Conservation (phyloP, 257 asterid species). For the Capsicum pubescens region DNA sequence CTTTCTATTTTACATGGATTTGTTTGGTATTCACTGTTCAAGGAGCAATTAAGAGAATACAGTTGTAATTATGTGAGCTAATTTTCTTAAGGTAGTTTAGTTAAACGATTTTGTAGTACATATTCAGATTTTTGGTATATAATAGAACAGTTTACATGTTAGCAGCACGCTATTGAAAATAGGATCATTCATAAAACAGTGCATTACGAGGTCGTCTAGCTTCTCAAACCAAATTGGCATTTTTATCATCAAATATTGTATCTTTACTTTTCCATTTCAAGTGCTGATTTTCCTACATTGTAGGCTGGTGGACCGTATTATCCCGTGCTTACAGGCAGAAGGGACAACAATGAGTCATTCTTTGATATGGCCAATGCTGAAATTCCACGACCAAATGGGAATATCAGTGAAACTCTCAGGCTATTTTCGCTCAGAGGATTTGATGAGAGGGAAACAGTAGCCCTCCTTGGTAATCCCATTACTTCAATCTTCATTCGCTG, state of each 20-base stretch:
- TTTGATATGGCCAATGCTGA: conserved; percentile 35
- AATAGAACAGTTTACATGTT: neutral
- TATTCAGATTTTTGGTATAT: neutral
- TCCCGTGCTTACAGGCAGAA: conserved; percentile 45
- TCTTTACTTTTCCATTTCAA: neutral
- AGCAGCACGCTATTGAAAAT: neutral
- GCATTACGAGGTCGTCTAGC: neutral
- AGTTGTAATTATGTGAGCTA: neutral
- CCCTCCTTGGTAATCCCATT: conserved; percentile 38
- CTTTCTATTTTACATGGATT: neutral
- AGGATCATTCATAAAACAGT: neutral
- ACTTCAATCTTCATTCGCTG: neutral
- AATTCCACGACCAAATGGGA: conserved; percentile 41
- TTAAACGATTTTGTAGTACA: neutral
- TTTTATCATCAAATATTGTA: neutral
- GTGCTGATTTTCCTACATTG: neutral
- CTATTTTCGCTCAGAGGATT: conserved; percentile 43
- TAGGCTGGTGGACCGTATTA: conserved; percentile 51
- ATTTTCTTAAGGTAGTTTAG: neutral
- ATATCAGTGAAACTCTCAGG: conserved; percentile 35
- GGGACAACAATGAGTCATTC: conserved; percentile 40
- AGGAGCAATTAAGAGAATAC: neutral
- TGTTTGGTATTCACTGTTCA: neutral
- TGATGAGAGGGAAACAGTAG: conserved; percentile 42
- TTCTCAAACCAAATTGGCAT: neutral